Base-by-base conservation (phyloP, 2,329 filamentous ascomycete genomes). In the Thyridium curvatum region DNA sequence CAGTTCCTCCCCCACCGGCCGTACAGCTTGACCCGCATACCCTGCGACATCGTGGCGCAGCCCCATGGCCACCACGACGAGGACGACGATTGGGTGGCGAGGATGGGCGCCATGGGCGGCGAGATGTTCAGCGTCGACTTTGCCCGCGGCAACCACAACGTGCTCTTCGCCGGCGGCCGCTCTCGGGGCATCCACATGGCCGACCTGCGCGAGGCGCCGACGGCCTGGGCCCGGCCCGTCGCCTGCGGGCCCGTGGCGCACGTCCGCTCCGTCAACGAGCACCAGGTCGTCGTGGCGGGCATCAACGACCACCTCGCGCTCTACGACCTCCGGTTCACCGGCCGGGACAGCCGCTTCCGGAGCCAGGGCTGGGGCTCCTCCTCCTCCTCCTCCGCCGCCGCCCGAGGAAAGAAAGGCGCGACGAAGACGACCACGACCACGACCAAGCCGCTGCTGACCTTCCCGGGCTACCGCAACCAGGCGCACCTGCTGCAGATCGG, bases 201-300 rank as follows among this genome's bases (percentile, higher is more conserved):
- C 5, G 74, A 78, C 46, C 41, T 66, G 32, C 68, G 74, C 29
- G 45, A 55, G 2, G 32, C 36, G 8, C 14, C 18, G 2, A 31
- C 41, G 6, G 31, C 13, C 29, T 42, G 50, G 15, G 46, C 56
- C 40, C 61, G 50, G 64, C 57, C 53, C 43, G 50, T 10, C 41
- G 46, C 50, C 44, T 14, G 50, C 5, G 49, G 54, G 2, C 58
- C 56, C 31, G 41, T 57, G 2, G 62, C 72, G 0, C 72, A 77
- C 41, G 52, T 81, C 26, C 64, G 64, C 28, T 65, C 69, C 38
- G 48, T 79, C 2, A 66, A 68, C 35, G 54, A 58, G 8, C 56
- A 76, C 46, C 68, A 72, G 33, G 58, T 80, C 15, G 58, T 82
- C 3, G 70, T 71, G 4, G 68, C 74, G 0, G 75, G 77, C 1